Evolutionary conservation across 495 filamentous ascomycete genomes (phyloP), one percentile per base, ranked within the genome.

Genomic region (Penicillium cinerascens): DNA sequence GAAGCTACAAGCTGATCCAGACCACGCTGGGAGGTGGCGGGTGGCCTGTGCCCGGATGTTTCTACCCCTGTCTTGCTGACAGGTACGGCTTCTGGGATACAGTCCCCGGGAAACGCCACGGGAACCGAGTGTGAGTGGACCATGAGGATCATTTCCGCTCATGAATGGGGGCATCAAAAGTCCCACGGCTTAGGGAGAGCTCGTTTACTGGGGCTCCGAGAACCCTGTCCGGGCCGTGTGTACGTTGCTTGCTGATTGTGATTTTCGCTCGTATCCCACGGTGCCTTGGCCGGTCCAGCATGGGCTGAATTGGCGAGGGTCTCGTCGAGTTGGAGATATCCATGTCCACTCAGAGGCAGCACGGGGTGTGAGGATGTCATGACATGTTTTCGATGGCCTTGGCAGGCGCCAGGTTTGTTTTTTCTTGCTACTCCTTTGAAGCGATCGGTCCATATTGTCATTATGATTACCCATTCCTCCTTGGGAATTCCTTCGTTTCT

Each of bases 111-210:
- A 67, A 59, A 65, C 68, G 59, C 61, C 64, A 68, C 58, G 47
- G 52, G 48, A 58, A 35, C 44, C 51, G 18, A 52, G 51, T 48
- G 54, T 52, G 55, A 61, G 64, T 63, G 69, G 66, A 71, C 60
- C 59, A 60, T 59, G 51, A 64, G 60, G 55, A 52, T 54, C 52
- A 48, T 52, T 60, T 61, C 58, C 65, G 67, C 68, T 71, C 69
- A 64, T 58, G 47, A 60, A 61, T 53, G 50, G 52, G 61, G 56
- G 52, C 50, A 50, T 59, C 46, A 13, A 44, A 23, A 40, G 54
- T 33, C 29, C 29, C 29, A 33, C 3, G 29, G 29, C 29, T 33
- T 3, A n/a, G 13, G 10, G 29, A 33, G 1, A 13, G 29, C 29
- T 33, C 29, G 29, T 8, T 29, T 10, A 13, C 10, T 13, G 29